Percentiles rank a stretch among this genome's conserved stretches.
Conservation (phyloP, 805 yeast species). For the Wickerhamomyces rabaulensis region DNA sequence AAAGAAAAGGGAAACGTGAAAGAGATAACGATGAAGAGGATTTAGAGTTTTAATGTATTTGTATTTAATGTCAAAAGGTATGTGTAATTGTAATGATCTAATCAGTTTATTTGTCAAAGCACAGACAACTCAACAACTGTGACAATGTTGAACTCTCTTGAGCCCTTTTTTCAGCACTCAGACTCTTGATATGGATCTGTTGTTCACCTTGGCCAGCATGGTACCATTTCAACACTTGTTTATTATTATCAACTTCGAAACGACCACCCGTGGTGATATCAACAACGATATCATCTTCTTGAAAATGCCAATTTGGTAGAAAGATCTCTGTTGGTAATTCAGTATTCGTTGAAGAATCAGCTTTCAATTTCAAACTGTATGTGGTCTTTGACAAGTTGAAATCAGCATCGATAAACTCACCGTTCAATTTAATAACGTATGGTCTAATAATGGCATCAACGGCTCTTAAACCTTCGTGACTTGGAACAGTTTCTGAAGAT, state of each 20-base stretch:
- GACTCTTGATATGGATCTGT: constrained; percentile 21
- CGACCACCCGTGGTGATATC: constrained; percentile 59
- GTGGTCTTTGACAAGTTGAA: constrained; percentile 49
- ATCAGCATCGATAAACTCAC: constrained; percentile 46
- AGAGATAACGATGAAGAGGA: constrained; percentile 28
- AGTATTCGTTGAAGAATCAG: constrained; percentile 13
- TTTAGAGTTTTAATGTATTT: constrained; percentile 10
- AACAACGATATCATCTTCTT: constrained; percentile 40
- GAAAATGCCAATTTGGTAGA: constrained; percentile 72
- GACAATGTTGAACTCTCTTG: background rate
- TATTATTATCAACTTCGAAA: constrained; percentile 43
- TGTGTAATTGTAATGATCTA: too few species aligned
- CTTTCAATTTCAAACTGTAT: constrained; percentile 44
- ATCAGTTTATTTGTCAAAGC: background rate
- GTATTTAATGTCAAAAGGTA: background rate
- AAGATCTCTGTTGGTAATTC: constrained; percentile 52
- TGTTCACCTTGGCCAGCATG: constrained; percentile 43
- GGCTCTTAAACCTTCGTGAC: constrained; percentile 64
- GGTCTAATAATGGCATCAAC: constrained; percentile 75
- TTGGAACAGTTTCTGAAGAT: background rate
- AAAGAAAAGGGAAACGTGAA: constrained; percentile 37
- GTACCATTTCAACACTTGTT: constrained; percentile 66
- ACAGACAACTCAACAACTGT: background rate
- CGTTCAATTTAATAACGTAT: constrained; percentile 58
- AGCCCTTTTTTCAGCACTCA: background rate